Percentiles rank a stretch among this genome's conserved stretches.
These are phyloP conservation scores for Novymonas esmeraldas DNA, from an alignment of 208 protist species.

Conservation along the genomic window DNA sequence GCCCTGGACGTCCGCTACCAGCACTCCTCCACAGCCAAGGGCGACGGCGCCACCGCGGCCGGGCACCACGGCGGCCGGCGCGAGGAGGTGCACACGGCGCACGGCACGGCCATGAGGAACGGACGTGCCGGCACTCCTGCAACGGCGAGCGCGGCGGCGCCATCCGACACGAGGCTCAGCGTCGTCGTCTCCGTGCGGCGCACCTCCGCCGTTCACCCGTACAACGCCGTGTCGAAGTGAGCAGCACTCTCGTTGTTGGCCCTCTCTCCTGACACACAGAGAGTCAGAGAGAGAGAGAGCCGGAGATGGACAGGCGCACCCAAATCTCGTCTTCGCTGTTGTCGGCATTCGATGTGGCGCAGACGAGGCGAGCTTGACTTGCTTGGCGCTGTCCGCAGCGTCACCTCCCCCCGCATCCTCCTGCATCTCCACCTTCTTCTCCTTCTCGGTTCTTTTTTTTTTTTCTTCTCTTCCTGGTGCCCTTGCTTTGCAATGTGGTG, in stretches of 20 bases:
- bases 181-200: constrained; percentile 48
- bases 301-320: no score
- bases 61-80: not conserved
- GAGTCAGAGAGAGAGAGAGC: no score
- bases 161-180: constrained; percentile 28
- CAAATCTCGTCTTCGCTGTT: no score
- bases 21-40: constrained; percentile 8
- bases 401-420: no score
- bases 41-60: not conserved
- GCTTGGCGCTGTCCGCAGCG: no score
- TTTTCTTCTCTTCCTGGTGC: no score
- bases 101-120: constrained; percentile 2
- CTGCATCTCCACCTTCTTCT: no score
- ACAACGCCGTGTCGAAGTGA: constrained; percentile 35
- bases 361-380: no score
- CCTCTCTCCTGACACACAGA: no score
- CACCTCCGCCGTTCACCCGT: constrained; percentile 57
- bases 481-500: no score
- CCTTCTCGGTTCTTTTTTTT: not conserved
- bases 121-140: not conserved
- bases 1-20: constrained; percentile 55
- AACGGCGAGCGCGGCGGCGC: not conserved
- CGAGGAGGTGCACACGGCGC: not conserved
- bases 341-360: no score
- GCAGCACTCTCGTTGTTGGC: not conserved